Base-by-base conservation (phyloP, 208 protist genomes). In the Leishmania major region DNA sequence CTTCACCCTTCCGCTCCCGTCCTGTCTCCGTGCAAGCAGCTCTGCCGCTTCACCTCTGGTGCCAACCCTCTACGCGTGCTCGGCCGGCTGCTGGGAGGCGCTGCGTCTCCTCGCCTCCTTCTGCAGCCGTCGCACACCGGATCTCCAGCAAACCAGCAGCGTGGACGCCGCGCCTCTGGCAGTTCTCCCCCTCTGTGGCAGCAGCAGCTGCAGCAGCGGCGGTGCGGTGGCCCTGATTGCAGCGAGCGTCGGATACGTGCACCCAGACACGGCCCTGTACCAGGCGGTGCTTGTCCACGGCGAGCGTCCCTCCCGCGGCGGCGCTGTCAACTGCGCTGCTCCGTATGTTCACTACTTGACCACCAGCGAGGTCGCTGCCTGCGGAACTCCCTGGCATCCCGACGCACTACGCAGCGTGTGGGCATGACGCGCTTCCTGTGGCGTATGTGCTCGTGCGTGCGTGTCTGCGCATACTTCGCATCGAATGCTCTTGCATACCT, bases 151-250 rank as follows among this genome's bases (percentile, higher is more conserved):
- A 31, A 5, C 10, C 25, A 53, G 25, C 28, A 28, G 35, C 71
- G 53, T 47, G 43, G 71, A 53, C 71, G 47, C 71, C 71, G 43
- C 28, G 60, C n/a, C 60, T 37, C 72, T 77, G 47, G 72, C 51
- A 28, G 72, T 40, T 19, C 72, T 77, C 31, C 71, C 71, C 71
- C 45, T 75, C 28, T n/a, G 45, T 37, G 45, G 10, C 25, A 19
- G 69, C 69, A 74, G 45, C 45, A 45, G 25, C 37, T 37, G 37
- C 69, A 35, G 64, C 28, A 5, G 66, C 37, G 66, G 66, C 37
- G 37, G 66, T 47, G 66, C 66, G 66, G 66, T 22, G 66, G 71
- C 71, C 45, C 71, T 75, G 28, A 25, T 75, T 6, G 45, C 71
- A 6, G 45, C 45, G 19, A 57, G 71, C 47, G 45, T 57, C 28